Evolutionary conservation across 345 rosid genomes (phyloP), one percentile per base, ranked within the genome.

Genomic region (Noccaea bulbosa): DNA sequence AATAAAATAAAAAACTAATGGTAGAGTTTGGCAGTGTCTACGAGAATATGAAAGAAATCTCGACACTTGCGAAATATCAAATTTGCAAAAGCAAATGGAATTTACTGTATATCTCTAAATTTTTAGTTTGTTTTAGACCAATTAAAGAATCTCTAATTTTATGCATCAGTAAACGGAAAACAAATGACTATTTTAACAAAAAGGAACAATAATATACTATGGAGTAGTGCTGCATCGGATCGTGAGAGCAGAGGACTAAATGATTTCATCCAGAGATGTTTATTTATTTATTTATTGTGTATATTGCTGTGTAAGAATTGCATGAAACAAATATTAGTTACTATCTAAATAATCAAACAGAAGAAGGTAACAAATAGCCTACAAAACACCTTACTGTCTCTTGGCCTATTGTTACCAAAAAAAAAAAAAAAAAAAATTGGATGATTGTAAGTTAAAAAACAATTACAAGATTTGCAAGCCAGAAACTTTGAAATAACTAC

Each of bases 181-280:
- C 5, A 34, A 45, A 30, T 11, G 1, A 15, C 0, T 8, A 16
- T 50, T 16, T 14, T 50, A 39, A 40, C 60, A 43, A 40, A 54
- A 34, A 55, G 24, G 16, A 11, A 52, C 14, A 38, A 40, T 5
- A 62, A 35, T 35, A 22, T 15, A 67, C 48, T 67, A 51, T 67
- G 68, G 78, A 74, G 51, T 67, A 44, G 78, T 67, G 78, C 48
- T 67, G 50, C 73, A 44, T 67, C 16, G 63, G 78, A 74, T 74
- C 73, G 43, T 68, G 78, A 35, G 64, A 61, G 50, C 41, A 53
- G 17, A 48, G 43, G 33, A 43, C 7, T 11, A 37, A 55, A 34
- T 33, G 20, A 50, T 59, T 39, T 33, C 11, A 59, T 65, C 39
- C 6, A 16, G 14, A 67, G 41, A 44, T 22, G n/a, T 15, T 74